These are phyloP conservation scores for Arthrobotrys sphaeroides DNA, from an alignment of 2,329 filamentous ascomycete species.

Conservation along the genomic window DNA sequence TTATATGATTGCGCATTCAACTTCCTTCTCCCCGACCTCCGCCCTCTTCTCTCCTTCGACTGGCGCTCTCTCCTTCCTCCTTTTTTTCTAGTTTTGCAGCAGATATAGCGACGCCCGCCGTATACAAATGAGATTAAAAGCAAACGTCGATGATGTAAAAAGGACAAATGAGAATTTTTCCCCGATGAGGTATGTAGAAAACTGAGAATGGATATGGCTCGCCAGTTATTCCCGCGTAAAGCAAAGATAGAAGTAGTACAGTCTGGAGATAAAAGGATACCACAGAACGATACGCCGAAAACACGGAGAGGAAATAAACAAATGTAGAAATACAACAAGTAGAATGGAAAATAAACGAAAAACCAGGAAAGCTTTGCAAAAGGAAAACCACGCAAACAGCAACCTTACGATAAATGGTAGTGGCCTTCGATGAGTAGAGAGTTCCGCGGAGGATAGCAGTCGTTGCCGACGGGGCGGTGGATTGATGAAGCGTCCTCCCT, in stretches of 20 bases:
- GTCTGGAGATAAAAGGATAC: conserved; percentile 27
- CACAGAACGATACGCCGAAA: conserved; percentile 30
- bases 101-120: not conserved
- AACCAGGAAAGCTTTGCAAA: conserved; percentile 1
- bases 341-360: conserved; percentile 16
- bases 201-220: conserved; percentile 14
- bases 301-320: not conserved
- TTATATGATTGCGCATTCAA: not conserved
- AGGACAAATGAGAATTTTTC: conserved; percentile 8
- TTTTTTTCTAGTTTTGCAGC: conserved; percentile 3
- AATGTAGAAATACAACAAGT: conserved; percentile 50
- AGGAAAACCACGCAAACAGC: conserved; percentile 3
- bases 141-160: not conserved
- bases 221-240: conserved; percentile 18
- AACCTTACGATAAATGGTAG: conserved; percentile 10
- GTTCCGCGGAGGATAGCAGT: conserved; percentile 7
- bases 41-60: not conserved
- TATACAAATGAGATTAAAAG: conserved; percentile 23
- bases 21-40: not conserved
- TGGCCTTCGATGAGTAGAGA: not conserved
- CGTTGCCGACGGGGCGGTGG: not conserved
- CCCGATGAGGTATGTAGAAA: not conserved
- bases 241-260: conserved; percentile 21
- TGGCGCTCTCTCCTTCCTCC: not conserved
- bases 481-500: conserved; percentile 18